Evolutionary conservation across 306 rosid genomes (phyloP), one percentile per base, ranked within the genome.

Genomic region (Ziziphus jujuba): DNA sequence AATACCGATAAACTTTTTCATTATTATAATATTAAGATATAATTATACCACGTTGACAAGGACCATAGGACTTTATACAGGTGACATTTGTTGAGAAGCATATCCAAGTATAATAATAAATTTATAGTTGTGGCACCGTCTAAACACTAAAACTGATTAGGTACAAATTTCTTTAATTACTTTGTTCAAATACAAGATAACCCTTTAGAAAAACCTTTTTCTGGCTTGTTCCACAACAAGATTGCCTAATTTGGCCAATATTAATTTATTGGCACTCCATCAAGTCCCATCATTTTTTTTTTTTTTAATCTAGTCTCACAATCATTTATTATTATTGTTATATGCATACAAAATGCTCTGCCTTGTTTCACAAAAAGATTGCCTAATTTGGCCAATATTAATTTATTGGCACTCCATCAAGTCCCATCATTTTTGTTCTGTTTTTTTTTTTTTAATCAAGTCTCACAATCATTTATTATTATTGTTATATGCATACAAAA

Each of bases 151-250:
- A 68, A 70, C 6, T 25, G 51, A 57, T 65, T 72, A 76, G 81
- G 87, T 65, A 77, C 65, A 69, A n/a, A 48, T 40, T 40, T 40
- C 12, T 40, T 40, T 8, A 40, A 22, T 79, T 73, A 13, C 80
- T 80, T 78, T 75, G 55, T 66, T 64, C 64, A 51, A 61, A 83
- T 73, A 83, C 44, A 70, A 69, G 61, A 38, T 1, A 7, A 13
- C 71, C 70, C 66, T 45, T 50, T 8, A 10, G 1, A 10, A 40
- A 7, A 12, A 40, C 45, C 14, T 10, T 38, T 38, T 40, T 40
- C 45, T 40, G 45, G 45, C 45, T 40, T 40, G 15, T 40, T 40
- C 45, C 55, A 66, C 71, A 52, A 60, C 10, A 69, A 56, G 52
- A 59, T n/a, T 8, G 15, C 51, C 35, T 54, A 53, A 68, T 63